Evolutionary conservation across 352 stramenopile genomes (phyloP), one percentile per base, ranked within the genome.

Genomic region (Phytopythium montanum): DNA sequence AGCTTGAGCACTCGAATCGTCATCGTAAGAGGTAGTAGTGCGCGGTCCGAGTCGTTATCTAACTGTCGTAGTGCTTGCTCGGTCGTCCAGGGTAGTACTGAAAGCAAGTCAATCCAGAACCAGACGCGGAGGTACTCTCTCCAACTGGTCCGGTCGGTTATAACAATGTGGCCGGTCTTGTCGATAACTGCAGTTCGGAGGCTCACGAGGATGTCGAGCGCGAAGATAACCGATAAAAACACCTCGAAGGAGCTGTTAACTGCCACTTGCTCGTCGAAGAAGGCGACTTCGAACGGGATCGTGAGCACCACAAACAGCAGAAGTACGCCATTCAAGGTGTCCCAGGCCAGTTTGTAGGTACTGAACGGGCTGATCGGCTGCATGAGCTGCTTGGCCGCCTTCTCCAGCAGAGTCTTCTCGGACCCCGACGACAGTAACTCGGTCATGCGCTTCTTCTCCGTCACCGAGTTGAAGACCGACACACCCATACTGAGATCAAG

Each of bases 1-100:
- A 97, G 74, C 64, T 96, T 97, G 12, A 97, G 57, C 25, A 97
- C 46, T 0, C 90, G 79, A 5, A 94, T 70, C 1, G 87, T 69
- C 29, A 88, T 78, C 5, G 90, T 69, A 21, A 93, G 62, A n/a
- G 76, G 65, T 25, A 93, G 64, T 2, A 68, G 70, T 56, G 61
- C 72, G 0, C 66, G 70, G 8, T 50, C 56, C 8, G 33, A 29
- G 3, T 46, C 41, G 29, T 53, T n/a, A n/a, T n/a, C 21, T 18
- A 46, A 31, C 3, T 48, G 49, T 14, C 69, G 3, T 18, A 76
- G 34, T 36, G 52, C 34, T 12, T 48, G 25, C 34, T 58, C 52
- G 2, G 52, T 48, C 25, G 52, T 58, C 52, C 52, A 58, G 13
- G 84, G 84, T 0, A 93, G 57, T n/a, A 79, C 78, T 0, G 81